Conservation (phyloP, 345 rosid genomes). For the Melaleuca alternifolia region DNA sequence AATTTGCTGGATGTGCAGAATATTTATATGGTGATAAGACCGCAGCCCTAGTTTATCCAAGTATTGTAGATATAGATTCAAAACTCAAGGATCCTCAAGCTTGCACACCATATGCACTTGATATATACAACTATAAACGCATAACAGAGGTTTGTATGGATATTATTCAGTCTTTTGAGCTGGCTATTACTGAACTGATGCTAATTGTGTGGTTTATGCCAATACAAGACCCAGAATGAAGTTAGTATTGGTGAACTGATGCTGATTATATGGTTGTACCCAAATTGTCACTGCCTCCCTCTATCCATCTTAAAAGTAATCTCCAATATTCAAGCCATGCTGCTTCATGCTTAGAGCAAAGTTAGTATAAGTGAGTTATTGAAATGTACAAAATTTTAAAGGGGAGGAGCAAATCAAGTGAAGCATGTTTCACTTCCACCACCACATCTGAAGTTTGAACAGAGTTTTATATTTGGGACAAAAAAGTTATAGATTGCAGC, state of each 20-base stretch:
- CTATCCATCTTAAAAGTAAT: neutral
- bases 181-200: neutral
- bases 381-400: neutral
- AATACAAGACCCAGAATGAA: neutral
- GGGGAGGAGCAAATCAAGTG: neutral
- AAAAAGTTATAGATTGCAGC: neutral
- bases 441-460: neutral
- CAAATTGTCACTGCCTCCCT: neutral
- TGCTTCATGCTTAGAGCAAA: neutral
- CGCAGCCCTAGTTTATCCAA: slow-evolving; percentile 11
- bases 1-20: slow-evolving; percentile 19
- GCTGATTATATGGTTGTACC: neutral
- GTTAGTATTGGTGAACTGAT: neutral
- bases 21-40: slow-evolving; percentile 16
- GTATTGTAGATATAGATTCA: slow-evolving; percentile 66
- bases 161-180: neutral
- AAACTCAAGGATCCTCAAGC: slow-evolving; percentile 52
- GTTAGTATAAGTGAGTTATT: neutral
- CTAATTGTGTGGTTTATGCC: neutral
- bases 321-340: neutral
- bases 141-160: slow-evolving; percentile 60
- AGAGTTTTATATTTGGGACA: neutral
- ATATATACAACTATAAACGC: slow-evolving; percentile 45
- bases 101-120: slow-evolving; percentile 71
- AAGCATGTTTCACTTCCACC: neutral